A percentile compares a stretch with the other conserved stretches of the same genome.
Evolutionary conservation across 495 filamentous ascomycete species (phyloP).

Genomic region (Tirmania nivea): DNA sequence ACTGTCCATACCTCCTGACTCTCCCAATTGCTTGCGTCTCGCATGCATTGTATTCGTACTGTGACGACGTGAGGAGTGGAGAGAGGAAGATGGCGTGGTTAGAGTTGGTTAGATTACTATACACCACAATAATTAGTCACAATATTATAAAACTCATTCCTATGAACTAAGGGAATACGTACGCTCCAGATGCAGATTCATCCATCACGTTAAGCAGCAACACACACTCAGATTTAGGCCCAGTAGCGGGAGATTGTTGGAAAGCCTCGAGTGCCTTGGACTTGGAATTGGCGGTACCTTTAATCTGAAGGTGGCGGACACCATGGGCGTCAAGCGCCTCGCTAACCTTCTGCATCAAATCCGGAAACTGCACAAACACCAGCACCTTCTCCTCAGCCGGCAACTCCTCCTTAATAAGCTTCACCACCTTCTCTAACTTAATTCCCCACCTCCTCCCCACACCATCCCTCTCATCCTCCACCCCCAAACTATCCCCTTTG

Average conservation of each 20-base stretch:
- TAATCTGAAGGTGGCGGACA: slow-evolving; percentile 14
- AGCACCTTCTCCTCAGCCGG: slow-evolving; percentile 28
- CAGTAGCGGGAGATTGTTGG: slow-evolving; percentile 16
- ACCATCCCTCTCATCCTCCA: slow-evolving; percentile 15
- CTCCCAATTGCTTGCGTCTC: slow-evolving; percentile 58
- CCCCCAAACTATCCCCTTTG: slow-evolving; percentile 19
- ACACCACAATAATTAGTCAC: no score
- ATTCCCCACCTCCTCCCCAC: slow-evolving; percentile 21
- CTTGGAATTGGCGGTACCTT: slow-evolving; percentile 6
- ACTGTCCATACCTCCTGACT: slow-evolving; percentile 43
- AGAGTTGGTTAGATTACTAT: slow-evolving; percentile 48
- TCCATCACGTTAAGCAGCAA: slow-evolving; percentile 43
- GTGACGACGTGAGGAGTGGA: slow-evolving; percentile 32
- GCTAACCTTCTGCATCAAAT: slow-evolving; percentile 22
- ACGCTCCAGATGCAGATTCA: slow-evolving; percentile 47
- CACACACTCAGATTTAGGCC: slow-evolving; percentile 24
- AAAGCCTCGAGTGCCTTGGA: slow-evolving; percentile 26
- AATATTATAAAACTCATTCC: no score
- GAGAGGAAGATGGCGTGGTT: slow-evolving; percentile 60
- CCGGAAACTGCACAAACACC: slow-evolving; percentile 31
- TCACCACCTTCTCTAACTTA: slow-evolving; percentile 29
- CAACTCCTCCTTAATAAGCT: slow-evolving; percentile 23
- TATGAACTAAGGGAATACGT: slow-evolving; percentile 22
- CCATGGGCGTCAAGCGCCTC: slow-evolving; percentile 12
- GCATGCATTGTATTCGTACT: slow-evolving; percentile 34